These are phyloP conservation scores for Cladophialophora carrionii DNA, from an alignment of 2,329 filamentous ascomycete genomes.

Conservation along the genomic window DNA sequence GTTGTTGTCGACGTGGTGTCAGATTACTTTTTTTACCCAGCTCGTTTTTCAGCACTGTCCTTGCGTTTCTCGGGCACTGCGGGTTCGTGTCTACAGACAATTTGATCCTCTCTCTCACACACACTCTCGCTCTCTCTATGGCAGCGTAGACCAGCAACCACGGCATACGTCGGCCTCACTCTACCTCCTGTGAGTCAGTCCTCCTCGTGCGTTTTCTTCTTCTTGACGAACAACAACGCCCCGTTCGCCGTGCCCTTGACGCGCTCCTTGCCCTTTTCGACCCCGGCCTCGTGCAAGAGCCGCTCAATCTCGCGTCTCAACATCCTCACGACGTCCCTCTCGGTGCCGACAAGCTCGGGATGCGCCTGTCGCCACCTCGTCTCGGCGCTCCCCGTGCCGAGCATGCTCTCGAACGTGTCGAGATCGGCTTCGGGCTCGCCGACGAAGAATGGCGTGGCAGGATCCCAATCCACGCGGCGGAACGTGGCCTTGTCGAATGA, in stretches of 20 bases:
- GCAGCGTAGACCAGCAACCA: no score
- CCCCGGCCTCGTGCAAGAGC: constrained; percentile 48
- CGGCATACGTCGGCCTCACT: no score
- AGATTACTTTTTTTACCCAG: no score
- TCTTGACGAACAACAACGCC: constrained; percentile 36
- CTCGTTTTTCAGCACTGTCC: no score
- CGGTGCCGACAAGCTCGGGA: constrained; percentile 42
- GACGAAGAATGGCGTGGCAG: constrained; percentile 39
- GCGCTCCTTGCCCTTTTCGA: constrained; percentile 42
- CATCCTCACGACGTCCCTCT: constrained; percentile 41
- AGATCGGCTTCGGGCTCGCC: constrained; percentile 38
- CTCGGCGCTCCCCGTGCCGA: constrained; percentile 46
- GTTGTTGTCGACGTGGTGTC: no score
- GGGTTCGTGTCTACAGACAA: no score
- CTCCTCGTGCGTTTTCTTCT: constrained; percentile 1
- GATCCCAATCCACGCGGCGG: constrained; percentile 21
- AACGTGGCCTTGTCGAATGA: constrained; percentile 20
- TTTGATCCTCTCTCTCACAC: no score
- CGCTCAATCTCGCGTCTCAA: constrained; percentile 38
- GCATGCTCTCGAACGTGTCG: constrained; percentile 39
- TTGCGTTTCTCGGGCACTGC: no score
- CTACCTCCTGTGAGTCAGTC: no score
- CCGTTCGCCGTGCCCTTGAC: constrained; percentile 25
- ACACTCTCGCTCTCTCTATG: no score
- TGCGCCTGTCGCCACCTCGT: constrained; percentile 48